phyloP scores from a whole-genome alignment of 192 early-diverging fungal species.

The Geosiphon pyriformis region DNA sequence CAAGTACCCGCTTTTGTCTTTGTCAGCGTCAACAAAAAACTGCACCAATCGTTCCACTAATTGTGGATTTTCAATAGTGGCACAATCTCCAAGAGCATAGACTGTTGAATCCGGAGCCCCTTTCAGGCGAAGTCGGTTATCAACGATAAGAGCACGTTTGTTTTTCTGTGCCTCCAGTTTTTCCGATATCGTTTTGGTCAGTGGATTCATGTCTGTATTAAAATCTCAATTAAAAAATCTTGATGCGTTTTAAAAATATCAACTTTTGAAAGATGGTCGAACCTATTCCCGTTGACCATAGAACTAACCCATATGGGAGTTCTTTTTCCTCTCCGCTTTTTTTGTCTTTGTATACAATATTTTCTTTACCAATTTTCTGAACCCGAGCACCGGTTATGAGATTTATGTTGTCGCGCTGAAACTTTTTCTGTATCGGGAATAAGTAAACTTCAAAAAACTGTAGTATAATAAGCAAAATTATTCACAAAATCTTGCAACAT shows the following conservation, averaged over 20 bases:
- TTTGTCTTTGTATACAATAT: conserved; percentile 52
- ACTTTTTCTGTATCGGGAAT: conserved; percentile 31
- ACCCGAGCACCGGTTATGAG: conserved; percentile 68
- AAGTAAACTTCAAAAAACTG: background rate
- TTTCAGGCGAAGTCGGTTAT: conserved; percentile 48
- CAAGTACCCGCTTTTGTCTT: conserved; percentile 41
- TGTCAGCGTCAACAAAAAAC: conserved; percentile 42
- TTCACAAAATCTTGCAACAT: too few relatives aligned
- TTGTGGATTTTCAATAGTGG: conserved; percentile 67
- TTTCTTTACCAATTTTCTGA: conserved; percentile 44
- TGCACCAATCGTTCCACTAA: conserved; percentile 41
- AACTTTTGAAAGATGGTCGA: too few relatives aligned
- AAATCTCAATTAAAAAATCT: too few relatives aligned
- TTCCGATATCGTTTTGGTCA: conserved; percentile 42
- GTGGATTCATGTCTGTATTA: conserved; percentile 53
- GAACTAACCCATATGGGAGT: conserved; percentile 43
- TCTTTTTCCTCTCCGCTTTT: conserved; percentile 29
- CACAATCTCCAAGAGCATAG: conserved; percentile 71
- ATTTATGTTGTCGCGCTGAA: conserved; percentile 57
- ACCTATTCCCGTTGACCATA: conserved; percentile 58
- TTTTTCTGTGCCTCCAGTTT: conserved; percentile 52
- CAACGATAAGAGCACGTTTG: conserved; percentile 54
- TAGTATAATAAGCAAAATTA: too few relatives aligned
- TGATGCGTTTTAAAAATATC: too few relatives aligned
- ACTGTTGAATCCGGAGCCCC: conserved; percentile 50